A percentile compares a stretch with the other conserved stretches of the same genome.
phyloP scores from a whole-genome alignment of 139 green algal genomes.

The Gonium pectorale region DNA sequence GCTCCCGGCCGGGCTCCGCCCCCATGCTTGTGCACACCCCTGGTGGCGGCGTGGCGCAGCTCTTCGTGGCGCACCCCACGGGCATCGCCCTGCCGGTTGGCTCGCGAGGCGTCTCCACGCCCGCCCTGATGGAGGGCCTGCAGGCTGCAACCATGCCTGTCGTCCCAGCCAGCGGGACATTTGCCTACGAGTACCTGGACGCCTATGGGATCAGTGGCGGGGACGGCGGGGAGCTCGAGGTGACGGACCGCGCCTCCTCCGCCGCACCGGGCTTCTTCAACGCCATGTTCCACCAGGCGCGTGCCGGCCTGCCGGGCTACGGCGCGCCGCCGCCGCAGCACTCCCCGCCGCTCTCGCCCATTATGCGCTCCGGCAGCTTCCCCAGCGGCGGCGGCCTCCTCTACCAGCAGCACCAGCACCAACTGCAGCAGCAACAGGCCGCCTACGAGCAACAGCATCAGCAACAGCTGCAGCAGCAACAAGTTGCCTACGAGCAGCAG shows the following conservation, averaged over 20 bases:
- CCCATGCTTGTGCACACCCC: neutral
- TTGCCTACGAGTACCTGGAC: constrained; percentile 37
- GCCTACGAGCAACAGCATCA: neutral
- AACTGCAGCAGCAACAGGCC: neutral
- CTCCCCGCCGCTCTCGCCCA: constrained; percentile 4
- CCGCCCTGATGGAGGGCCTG: constrained; percentile 30
- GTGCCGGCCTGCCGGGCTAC: neutral
- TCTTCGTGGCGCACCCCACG: constrained; percentile 44
- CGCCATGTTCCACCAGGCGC: constrained; percentile 30
- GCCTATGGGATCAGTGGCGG: neutral
- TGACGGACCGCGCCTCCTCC: constrained; percentile 14
- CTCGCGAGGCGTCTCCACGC: neutral
- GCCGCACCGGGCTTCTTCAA: constrained; percentile 27
- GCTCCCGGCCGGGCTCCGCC: no score
- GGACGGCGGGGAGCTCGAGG: neutral
- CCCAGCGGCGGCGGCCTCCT: constrained; percentile 2
- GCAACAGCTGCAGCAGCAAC: neutral
- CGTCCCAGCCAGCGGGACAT: neutral
- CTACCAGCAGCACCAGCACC: constrained; percentile 9
- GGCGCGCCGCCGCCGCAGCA: neutral
- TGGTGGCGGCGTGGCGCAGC: constrained; percentile 41
- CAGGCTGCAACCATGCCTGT: neutral
- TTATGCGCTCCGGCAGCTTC: neutral
- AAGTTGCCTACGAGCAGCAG: no score
- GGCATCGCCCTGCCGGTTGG: constrained; percentile 30